Base-by-base conservation (phyloP, 2,329 filamentous ascomycete genomes). In the Ophiocordyceps camponoti-leonardi region DNA sequence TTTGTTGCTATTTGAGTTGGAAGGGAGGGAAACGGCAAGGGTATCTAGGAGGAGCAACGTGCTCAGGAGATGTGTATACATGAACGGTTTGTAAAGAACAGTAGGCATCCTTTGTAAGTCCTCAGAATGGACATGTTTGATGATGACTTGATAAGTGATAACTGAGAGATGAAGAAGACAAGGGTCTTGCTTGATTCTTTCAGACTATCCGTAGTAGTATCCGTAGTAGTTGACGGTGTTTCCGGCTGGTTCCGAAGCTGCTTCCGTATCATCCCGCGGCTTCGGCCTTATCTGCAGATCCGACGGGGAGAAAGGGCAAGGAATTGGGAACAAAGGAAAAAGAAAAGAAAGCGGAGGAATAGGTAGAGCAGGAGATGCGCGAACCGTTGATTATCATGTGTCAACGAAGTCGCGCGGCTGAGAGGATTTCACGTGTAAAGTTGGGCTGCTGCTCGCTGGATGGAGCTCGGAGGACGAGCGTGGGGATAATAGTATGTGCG, bases 1-100 rank as follows among this genome's bases (percentile, higher is more conserved):
- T 94, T 94, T 53, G 67, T 77, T 51, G 67, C 70, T 44, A 78
- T 78, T 50, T 77, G 56, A 55, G 35, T 28, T 10, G 19, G 13
- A 10, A n/a, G 18, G 35, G 16, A 26, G 19, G 31, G n/a, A n/a
- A n/a, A n/a, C n/a, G n/a, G n/a, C n/a, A n/a, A n/a, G n/a, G n/a
- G n/a, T n/a, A n/a, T n/a, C n/a, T n/a, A n/a, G n/a, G n/a, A n/a
- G n/a, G n/a, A n/a, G n/a, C n/a, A n/a, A n/a, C n/a, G n/a, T n/a
- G n/a, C n/a, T 28, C 11, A 8, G 10, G 26, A 28, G 26, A 10
- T 6, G 26, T 28, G 4, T 28, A 28, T 8, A 28, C 26, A 28
- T 28, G 11, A 5, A 28, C 7, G 26, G 11, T 28, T 28, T 6
- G 26, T 28, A 28, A 28, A 28, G 26, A 8, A 28, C 6, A 8